Base-by-base conservation (phyloP, 805 yeast genomes). In the Teunomyces kruisii region DNA sequence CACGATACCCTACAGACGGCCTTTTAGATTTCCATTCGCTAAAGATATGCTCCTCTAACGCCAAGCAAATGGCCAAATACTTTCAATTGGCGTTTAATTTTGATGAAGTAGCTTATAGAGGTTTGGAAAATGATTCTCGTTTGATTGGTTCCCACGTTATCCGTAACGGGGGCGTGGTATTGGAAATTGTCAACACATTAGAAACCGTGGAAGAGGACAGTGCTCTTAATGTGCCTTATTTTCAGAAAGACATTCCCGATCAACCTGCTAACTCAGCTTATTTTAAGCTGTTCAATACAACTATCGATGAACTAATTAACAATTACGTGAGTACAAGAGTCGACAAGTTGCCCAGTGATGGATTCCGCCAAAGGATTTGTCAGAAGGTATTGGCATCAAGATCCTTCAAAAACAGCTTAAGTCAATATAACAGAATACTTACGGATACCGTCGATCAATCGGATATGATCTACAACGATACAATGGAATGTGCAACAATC, bases 1-100 rank as follows among this genome's bases (percentile, higher is more conserved):
- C 51, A 9, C 59, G 55, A 29, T 48, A 27, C 14, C 45, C 64
- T 3, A 38, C 35, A 14, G 73, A 67, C 54, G 73, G 66, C 10
- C 54, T 71, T 45, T 26, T 63, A 6, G 79, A 76, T n/a, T 86
- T 83, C 57, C 83, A 79, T 63, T 84, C 83, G 54, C 72, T 86
- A 3, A 83, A 85, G 10, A 79, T 85, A 73, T 84, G 83, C 48
- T 85, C 83, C 9, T 78, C 88, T n/a, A 86, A 86, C 51, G 86
- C 92, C 17, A 81, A 79, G 48, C 80, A 79, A 48, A 68, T 80
- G 37, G 83, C 95, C 0, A 58, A 64, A 16, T 77, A 74, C 57
- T 78, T 83, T 46, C 72, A 78, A 37, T 56, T 70, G 12, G 64
- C 76, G 6, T 75, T 80, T 64, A 96, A 95, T 0, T 88, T 88